A percentile compares a stretch with the other conserved stretches of the same genome.
Conservation (phyloP, 2,329 filamentous ascomycete species). For the Calcarisporium arbuscula region DNA sequence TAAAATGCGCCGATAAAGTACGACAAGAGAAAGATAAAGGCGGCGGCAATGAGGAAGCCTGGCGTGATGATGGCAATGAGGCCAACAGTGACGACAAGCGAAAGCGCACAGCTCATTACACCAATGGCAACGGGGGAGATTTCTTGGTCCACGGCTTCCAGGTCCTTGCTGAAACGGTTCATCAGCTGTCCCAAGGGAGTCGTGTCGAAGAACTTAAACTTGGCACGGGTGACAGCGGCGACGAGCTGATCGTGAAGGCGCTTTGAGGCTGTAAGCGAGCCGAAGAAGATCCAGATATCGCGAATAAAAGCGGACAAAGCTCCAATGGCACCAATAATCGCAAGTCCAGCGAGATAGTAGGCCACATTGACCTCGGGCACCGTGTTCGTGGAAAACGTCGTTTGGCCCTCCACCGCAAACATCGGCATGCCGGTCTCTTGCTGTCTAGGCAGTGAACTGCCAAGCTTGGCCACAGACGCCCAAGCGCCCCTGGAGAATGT, state of each 20-base stretch:
- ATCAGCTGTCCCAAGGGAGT: slow-evolving; percentile 94
- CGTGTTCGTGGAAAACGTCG: slow-evolving; percentile 15
- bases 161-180: slow-evolving; percentile 97
- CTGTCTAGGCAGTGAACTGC: slow-evolving; percentile 17
- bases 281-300: slow-evolving; percentile 86
- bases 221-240: slow-evolving; percentile 73
- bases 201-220: slow-evolving; percentile 96
- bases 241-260: slow-evolving; percentile 77
- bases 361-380: slow-evolving; percentile 62
- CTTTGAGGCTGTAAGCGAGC: slow-evolving; percentile 81
- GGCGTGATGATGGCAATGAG: slow-evolving; percentile 87
- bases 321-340: slow-evolving; percentile 68
- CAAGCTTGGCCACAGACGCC: slow-evolving; percentile 31
- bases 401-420: slow-evolving; percentile 9
- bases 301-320: slow-evolving; percentile 75
- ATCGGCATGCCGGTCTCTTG: background rate
- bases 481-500: slow-evolving; percentile 23
- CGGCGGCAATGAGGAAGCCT: slow-evolving; percentile 77
- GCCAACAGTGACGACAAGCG: slow-evolving; percentile 75
- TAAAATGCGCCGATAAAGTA: slow-evolving; percentile 82
- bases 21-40: slow-evolving; percentile 81
- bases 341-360: slow-evolving; percentile 83
- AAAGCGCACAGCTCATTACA: slow-evolving; percentile 57
- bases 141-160: slow-evolving; percentile 92
- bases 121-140: slow-evolving; percentile 86